phyloP scores from a whole-genome alignment of 2,329 filamentous ascomycete species.

The Aspergillus cejpii region DNA sequence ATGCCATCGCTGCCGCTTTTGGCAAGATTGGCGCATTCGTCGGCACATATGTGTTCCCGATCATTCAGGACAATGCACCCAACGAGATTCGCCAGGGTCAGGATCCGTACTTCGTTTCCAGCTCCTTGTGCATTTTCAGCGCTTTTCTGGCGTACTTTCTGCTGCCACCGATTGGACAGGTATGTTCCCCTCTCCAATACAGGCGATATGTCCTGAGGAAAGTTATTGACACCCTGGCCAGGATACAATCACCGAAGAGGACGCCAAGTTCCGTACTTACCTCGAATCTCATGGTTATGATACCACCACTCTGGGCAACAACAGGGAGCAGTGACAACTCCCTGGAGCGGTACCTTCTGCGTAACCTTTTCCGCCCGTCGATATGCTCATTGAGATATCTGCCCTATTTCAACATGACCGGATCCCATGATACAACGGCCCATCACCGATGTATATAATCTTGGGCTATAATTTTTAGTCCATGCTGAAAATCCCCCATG shows the following conservation, averaged over 20 bases:
- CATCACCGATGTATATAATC: neutral
- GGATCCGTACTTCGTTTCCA: slow-evolving; percentile 85
- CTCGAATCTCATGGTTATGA: slow-evolving; percentile 71
- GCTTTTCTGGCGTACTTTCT: slow-evolving; percentile 60
- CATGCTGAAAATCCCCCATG: too few species aligned
- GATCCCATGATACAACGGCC: too few species aligned
- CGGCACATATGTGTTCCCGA: slow-evolving; percentile 73
- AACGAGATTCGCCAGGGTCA: slow-evolving; percentile 58
- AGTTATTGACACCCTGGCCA: slow-evolving; percentile 39
- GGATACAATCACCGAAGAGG: slow-evolving; percentile 76
- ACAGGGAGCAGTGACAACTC: slow-evolving; percentile 7
- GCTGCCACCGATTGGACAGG: slow-evolving; percentile 65
- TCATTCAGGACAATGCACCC: slow-evolving; percentile 56
- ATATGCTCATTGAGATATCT: neutral
- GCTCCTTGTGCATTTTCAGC: slow-evolving; percentile 66
- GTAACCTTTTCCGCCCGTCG: neutral
- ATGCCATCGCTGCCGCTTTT: slow-evolving; percentile 46
- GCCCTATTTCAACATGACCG: too few species aligned
- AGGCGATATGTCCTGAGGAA: neutral
- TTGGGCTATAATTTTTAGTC: too few species aligned
- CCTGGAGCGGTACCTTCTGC: slow-evolving; percentile 1
- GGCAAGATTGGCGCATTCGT: slow-evolving; percentile 63
- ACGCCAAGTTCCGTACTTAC: slow-evolving; percentile 66
- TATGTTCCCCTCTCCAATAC: slow-evolving; percentile 12
- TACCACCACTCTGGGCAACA: slow-evolving; percentile 50